These are phyloP conservation scores for Populus tremula DNA, from an alignment of 345 rosid genomes.

Conservation along the genomic window DNA sequence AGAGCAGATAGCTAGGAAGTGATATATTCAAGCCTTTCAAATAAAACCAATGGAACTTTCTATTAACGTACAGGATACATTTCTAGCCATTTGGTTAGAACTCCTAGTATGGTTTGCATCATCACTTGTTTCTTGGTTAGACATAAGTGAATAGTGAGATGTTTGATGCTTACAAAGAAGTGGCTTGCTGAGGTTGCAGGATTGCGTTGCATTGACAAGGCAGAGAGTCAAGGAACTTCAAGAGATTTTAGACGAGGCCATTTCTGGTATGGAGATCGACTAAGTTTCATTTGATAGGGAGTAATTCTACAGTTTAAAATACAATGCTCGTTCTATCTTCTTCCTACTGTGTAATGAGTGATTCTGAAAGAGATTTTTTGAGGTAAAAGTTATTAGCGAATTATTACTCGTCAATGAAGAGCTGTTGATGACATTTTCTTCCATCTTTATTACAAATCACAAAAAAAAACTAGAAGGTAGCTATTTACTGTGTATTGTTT, in stretches of 20 bases:
- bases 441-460: not conserved
- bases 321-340: not conserved
- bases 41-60: not conserved
- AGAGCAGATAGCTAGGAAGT: not conserved
- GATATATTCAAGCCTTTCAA: no score
- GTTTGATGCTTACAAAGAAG: not conserved
- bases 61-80: not conserved
- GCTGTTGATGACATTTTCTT: not conserved
- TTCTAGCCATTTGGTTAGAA: not conserved
- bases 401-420: not conserved
- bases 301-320: not conserved
- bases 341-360: not conserved
- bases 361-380: not conserved
- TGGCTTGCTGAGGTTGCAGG: slow-evolving; percentile 41
- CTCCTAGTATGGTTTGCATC: not conserved
- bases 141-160: not conserved
- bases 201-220: slow-evolving; percentile 55
- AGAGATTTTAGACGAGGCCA: slow-evolving; percentile 49
- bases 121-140: not conserved
- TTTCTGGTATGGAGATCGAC: slow-evolving; percentile 56
- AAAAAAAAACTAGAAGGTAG: no score
- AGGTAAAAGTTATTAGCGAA: not conserved
- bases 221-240: slow-evolving; percentile 57
- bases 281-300: slow-evolving; percentile 6
- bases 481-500: no score